Percentiles rank a stretch among this genome's conserved stretches.
Conservation (phyloP, 2,329 filamentous ascomycete species). For the Xylariomycetidae sp. region DNA sequence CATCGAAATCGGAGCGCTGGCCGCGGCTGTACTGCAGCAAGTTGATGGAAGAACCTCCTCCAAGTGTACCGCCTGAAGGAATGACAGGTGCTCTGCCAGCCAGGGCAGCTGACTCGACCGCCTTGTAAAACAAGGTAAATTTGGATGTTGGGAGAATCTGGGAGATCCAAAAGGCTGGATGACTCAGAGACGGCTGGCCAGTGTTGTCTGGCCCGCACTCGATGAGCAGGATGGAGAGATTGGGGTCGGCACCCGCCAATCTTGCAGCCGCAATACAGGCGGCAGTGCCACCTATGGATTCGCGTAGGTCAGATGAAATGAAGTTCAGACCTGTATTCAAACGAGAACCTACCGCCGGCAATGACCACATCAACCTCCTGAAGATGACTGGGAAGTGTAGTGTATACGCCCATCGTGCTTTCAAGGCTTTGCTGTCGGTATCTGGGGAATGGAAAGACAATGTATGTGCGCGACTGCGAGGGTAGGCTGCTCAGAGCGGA, state of each 20-base stretch:
- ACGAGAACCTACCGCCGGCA: not conserved
- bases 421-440: too few species aligned
- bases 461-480: too few species aligned
- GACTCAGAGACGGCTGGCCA: not conserved
- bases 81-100: not conserved
- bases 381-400: not conserved
- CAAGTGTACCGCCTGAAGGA: constrained; percentile 28
- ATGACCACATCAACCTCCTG: not conserved
- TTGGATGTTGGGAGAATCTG: not conserved
- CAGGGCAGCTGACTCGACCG: not conserved
- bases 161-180: not conserved
- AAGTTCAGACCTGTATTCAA: not conserved
- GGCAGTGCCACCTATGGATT: not conserved
- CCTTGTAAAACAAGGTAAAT: not conserved
- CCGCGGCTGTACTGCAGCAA: constrained; percentile 34
- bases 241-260: not conserved
- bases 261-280: not conserved
- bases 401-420: constrained; percentile 1
- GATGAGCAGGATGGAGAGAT: not conserved
- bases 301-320: not conserved
- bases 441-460: too few species aligned
- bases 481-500: too few species aligned
- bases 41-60: constrained; percentile 46
- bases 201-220: not conserved
- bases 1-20: constrained; percentile 25